phyloP scores from a whole-genome alignment of 2,329 filamentous ascomycete species.

The Monosporascus sp. region DNA sequence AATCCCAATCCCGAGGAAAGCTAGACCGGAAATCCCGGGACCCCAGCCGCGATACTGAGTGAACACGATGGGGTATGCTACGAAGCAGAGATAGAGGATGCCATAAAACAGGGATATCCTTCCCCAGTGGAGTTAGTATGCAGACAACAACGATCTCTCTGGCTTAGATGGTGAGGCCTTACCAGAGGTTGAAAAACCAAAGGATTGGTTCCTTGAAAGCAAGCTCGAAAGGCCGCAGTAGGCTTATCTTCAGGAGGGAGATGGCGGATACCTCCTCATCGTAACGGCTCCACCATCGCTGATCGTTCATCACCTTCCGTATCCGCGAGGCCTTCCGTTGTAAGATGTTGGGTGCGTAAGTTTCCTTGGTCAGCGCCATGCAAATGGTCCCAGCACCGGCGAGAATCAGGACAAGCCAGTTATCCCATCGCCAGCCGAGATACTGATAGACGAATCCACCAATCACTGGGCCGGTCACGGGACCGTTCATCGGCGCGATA shows the following conservation, averaged over 20 bases:
- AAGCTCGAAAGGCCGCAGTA: conserved; percentile 73
- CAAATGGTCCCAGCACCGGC: conserved; percentile 56
- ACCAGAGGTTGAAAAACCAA: conserved; percentile 65
- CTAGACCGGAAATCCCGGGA: conserved; percentile 65
- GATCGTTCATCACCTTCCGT: conserved; percentile 64
- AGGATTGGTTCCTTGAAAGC: conserved; percentile 76
- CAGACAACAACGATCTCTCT: background rate
- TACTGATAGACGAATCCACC: conserved; percentile 76
- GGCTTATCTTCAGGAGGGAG: conserved; percentile 65
- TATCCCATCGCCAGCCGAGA: conserved; percentile 83
- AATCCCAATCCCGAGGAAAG: conserved; percentile 68
- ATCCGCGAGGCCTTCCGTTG: conserved; percentile 58
- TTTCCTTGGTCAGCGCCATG: conserved; percentile 62
- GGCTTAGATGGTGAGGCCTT: conserved; percentile 15
- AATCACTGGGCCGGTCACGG: conserved; percentile 59
- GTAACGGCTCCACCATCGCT: conserved; percentile 74
- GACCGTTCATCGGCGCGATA: conserved; percentile 75
- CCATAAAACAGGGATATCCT: conserved; percentile 81
- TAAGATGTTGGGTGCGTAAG: conserved; percentile 68
- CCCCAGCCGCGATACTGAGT: conserved; percentile 69
- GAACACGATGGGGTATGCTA: conserved; percentile 86
- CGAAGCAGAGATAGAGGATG: conserved; percentile 85
- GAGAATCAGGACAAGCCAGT: conserved; percentile 74
- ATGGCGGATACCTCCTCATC: conserved; percentile 64
- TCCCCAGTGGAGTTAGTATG: conserved; percentile 2